phyloP scores from a whole-genome alignment of 306 rosid genomes.

The Prunus mira region DNA sequence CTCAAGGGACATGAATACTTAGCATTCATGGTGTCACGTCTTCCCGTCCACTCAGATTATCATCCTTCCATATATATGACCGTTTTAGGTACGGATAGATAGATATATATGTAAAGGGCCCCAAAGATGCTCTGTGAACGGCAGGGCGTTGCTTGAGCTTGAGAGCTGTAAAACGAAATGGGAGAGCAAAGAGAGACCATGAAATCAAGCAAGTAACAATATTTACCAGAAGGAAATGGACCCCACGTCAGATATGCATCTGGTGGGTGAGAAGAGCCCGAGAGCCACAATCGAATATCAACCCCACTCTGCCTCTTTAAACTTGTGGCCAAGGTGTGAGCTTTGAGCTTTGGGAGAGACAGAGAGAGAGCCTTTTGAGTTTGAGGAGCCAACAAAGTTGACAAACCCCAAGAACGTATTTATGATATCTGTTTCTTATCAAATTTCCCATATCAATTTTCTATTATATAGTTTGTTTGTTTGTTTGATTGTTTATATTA shows the following conservation, averaged over 20 bases:
- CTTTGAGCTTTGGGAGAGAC: not conserved
- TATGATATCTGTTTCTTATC: slow-evolving; percentile 14
- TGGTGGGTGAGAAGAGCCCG: slow-evolving; percentile 52
- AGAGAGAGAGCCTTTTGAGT: not conserved
- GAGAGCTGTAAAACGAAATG: not conserved
- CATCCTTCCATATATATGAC: no score
- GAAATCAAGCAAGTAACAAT: not conserved
- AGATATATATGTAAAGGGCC: no score
- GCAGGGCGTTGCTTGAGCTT: not conserved
- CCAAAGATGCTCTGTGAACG: slow-evolving; percentile 6
- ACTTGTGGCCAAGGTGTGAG: slow-evolving; percentile 59
- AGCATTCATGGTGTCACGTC: no score
- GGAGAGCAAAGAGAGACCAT: not conserved
- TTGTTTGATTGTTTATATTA: not conserved
- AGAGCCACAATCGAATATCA: slow-evolving; percentile 44
- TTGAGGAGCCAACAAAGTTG: slow-evolving; percentile 29
- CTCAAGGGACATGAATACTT: no score
- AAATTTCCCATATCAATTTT: not conserved
- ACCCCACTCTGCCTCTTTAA: slow-evolving; percentile 42
- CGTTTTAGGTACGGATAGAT: no score
- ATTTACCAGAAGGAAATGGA: slow-evolving; percentile 25
- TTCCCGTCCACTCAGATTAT: no score
- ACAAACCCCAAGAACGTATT: slow-evolving; percentile 21
- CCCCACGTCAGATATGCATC: slow-evolving; percentile 47
- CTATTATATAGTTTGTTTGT: not conserved